Base-by-base conservation (phyloP, 371 early-diverging fungal species). In the Conidiobolus incongruus region DNA sequence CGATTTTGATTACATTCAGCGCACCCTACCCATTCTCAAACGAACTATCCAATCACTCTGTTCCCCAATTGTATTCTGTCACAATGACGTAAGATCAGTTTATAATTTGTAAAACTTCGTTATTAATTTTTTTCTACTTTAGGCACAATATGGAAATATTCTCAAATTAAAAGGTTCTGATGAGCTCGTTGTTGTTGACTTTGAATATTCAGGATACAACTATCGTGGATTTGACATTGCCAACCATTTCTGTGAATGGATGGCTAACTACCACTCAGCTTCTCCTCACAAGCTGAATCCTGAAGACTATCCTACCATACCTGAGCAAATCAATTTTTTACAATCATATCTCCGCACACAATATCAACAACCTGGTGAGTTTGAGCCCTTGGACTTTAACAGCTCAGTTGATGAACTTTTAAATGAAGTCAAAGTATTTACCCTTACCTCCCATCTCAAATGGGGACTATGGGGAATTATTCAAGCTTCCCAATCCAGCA, bases 231-330 rank as follows among this genome's bases (percentile, higher is more conserved):
- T 63, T 33, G 88, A 88, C 31, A 76, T 88, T 30, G 86, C 77
- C 22, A 88, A 88, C 53, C 87, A 86, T 45, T 87, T 88, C 49
- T 80, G 79, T 55, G 88, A 88, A 44, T 88, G 82, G 82, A 77
- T 68, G 59, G 78, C 79, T 21, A 70, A 86, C 50, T 86, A 86
- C 51, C 77, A 77, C 47, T 53, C 64, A 11, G 47, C 54, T 2
- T 32, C 50, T 0, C 70, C 70, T 6, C 76, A 82, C 1, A 49
- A 65, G 1, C 34, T 68, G 26, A 55, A 66, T 36, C 38, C 47
- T 0, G 42, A 49, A 2, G 40, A 47, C 4, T 83, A 70, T 45
- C 87, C 87, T 1, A 69, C 57, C 24, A 34, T 44, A 4, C 54
- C 50, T 6, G 66, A 84, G 40, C 77, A 71, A 19, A 15, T 48